Base-by-base conservation (phyloP, 805 yeast species). In the Saccharomyces paradoxus region DNA sequence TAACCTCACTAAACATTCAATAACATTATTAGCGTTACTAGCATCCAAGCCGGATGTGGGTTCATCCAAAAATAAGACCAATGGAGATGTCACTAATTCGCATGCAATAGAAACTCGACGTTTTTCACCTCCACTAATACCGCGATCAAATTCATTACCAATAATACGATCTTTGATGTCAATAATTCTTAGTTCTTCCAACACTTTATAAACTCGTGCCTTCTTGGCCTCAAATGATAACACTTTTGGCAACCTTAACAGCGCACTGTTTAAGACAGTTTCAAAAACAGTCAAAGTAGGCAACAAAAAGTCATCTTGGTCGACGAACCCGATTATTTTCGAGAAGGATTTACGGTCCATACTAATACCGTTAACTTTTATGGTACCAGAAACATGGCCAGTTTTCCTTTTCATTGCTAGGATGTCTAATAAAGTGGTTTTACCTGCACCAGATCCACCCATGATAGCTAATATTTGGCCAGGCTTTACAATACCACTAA, bases 371-470 rank as follows among this genome's bases (percentile, higher is more conserved):
- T 94, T 94, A 24, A 90, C 81, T 60, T 77, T 81, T 12, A 92
- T 80, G 1, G 73, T 66, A n/a, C 97, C 97, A 1, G 74, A 61
- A 9, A 82, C 77, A 0, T 60, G 58, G 1, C 99, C 99, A 32
- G 83, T 78, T 65, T 92, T 94, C 65, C 83, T 81, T 66, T 92
- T 94, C 49, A 85, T 87, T 0, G 98, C 98, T 54, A 94, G 74
- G 56, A 94, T 90, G 66, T 94, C 99, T 51, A 94, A 74, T 47
- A 94, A 72, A 0, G 99, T 92, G 0, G 99, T 92, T 67, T 94
- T 94, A 52, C 99, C 99, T 13, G 99, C 98, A 50, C 99, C 99
- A 0, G 97, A 91, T 1, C 97, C 97, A 48, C 99, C 99, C 96
- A 94, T 89, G 46, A 94, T 89, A 0, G 99, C 98, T 67, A 90